A percentile compares a stretch with the other conserved stretches of the same genome.
These are phyloP conservation scores for Platanus orientalis DNA, from an alignment of 164 flowering plant genomes.

Conservation along the genomic window DNA sequence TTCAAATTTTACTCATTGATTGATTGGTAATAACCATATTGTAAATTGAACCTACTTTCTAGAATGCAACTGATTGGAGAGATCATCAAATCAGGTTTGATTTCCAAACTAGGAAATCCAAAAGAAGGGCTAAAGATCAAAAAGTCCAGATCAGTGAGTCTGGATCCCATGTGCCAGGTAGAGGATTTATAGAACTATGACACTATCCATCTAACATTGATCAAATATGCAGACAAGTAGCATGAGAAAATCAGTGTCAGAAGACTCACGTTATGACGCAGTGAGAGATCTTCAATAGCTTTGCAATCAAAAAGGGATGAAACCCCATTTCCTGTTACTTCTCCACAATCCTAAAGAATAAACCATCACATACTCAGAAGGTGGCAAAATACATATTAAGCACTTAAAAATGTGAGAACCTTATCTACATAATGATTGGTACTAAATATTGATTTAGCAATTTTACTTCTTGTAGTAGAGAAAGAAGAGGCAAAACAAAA, in stretches of 20 bases:
- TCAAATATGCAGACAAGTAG: background rate
- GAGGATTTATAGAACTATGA: background rate
- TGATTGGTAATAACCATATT: too few relatives aligned
- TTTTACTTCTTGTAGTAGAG: too few relatives aligned
- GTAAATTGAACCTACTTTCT: too few relatives aligned
- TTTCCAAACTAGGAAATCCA: background rate
- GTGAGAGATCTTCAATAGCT: slow-evolving; percentile 63
- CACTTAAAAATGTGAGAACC: background rate
- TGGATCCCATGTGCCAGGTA: background rate
- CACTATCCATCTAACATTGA: background rate
- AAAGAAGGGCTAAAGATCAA: background rate
- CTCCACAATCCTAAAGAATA: slow-evolving; percentile 66
- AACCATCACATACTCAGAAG: slow-evolving; percentile 6
- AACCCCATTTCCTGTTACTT: slow-evolving; percentile 51
- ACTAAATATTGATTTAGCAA: background rate
- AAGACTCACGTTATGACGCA: slow-evolving; percentile 74
- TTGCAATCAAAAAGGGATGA: slow-evolving; percentile 48
- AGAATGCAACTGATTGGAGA: too few relatives aligned
- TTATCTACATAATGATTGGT: background rate
- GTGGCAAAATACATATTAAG: background rate
- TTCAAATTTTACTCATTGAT: too few relatives aligned
- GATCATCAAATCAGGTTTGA: background rate
- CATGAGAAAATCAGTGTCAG: background rate
- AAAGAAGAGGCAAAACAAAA: too few relatives aligned
- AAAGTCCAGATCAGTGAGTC: background rate